Evolutionary conservation across 441 rosid species (phyloP).

Genomic region (Raphanus hybrid): DNA sequence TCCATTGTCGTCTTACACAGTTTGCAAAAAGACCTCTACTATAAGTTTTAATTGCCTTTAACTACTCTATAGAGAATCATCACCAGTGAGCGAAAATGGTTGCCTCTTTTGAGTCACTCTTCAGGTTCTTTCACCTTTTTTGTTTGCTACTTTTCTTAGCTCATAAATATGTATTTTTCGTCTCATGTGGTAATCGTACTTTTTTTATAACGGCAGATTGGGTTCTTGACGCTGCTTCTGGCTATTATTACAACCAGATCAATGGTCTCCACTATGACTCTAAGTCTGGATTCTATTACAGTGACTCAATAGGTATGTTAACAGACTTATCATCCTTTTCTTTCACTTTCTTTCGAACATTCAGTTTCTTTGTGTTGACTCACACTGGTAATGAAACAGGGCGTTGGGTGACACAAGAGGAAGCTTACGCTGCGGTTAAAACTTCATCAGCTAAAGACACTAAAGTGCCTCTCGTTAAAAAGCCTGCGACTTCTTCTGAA

Average conservation of each 20-base stretch:
- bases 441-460: conserved; percentile 44
- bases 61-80: conserved; percentile 26
- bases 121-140: conserved; percentile 40
- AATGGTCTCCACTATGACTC: conserved; percentile 75
- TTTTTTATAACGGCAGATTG: conserved; percentile 63
- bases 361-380: conserved; percentile 27
- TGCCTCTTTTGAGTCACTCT: conserved; percentile 39
- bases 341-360: background rate
- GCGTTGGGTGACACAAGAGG: conserved; percentile 83
- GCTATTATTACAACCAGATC: conserved; percentile 67
- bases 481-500: conserved; percentile 41
- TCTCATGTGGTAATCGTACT: conserved; percentile 11
- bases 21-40: conserved; percentile 18
- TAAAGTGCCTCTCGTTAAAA: conserved; percentile 50
- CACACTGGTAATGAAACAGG: conserved; percentile 59
- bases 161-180: background rate
- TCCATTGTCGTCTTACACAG: conserved; percentile 11
- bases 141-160: conserved; percentile 20
- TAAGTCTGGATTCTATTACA: conserved; percentile 86
- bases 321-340: no score
- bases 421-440: conserved; percentile 66
- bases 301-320: conserved; percentile 75
- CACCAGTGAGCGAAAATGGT: conserved; percentile 28
- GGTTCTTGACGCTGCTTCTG: conserved; percentile 66
- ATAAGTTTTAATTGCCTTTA: conserved; percentile 28